phyloP scores from a whole-genome alignment of 2,329 filamentous ascomycete species.

The Sporothrix variecibatus region DNA sequence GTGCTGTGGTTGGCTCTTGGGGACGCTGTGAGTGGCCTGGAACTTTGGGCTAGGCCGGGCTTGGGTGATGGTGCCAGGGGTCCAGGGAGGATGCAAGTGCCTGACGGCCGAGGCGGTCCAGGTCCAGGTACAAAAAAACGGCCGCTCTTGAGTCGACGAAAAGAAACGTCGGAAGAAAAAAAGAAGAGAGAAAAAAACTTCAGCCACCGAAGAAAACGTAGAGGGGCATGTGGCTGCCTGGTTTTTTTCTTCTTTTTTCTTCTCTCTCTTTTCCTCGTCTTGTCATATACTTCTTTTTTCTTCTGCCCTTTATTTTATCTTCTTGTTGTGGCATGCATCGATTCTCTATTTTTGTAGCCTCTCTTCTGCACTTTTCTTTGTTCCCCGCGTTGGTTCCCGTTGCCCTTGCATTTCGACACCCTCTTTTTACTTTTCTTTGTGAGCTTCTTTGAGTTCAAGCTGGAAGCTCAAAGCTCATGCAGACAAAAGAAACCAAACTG shows the following conservation, averaged over 20 bases:
- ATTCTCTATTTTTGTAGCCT: not conserved
- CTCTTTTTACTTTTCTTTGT: not conserved
- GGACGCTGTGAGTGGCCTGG: not conserved
- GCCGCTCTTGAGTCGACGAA: not conserved
- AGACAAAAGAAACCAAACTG: not conserved
- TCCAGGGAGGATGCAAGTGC: not conserved
- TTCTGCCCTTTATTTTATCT: not conserved
- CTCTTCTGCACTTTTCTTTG: not conserved
- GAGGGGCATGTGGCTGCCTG: constrained; percentile 2
- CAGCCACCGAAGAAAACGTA: constrained; percentile 3
- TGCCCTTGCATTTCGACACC: not conserved
- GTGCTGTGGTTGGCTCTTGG: not conserved
- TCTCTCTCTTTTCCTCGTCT: not conserved
- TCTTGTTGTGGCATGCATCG: not conserved
- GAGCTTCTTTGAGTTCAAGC: not conserved
- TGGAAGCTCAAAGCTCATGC: not conserved
- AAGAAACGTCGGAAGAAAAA: not conserved
- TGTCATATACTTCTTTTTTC: not conserved
- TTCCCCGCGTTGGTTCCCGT: constrained; percentile 2
- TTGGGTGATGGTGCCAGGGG: not conserved
- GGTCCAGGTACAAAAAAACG: not conserved
- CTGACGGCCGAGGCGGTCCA: not conserved
- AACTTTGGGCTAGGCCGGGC: not conserved
- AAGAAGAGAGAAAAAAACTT: not conserved
- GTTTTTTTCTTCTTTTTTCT: not conserved